Evolutionary conservation across 2,329 filamentous ascomycete genomes (phyloP), one percentile per base, ranked within the genome.

Genomic region (Aspergillus sp.): DNA sequence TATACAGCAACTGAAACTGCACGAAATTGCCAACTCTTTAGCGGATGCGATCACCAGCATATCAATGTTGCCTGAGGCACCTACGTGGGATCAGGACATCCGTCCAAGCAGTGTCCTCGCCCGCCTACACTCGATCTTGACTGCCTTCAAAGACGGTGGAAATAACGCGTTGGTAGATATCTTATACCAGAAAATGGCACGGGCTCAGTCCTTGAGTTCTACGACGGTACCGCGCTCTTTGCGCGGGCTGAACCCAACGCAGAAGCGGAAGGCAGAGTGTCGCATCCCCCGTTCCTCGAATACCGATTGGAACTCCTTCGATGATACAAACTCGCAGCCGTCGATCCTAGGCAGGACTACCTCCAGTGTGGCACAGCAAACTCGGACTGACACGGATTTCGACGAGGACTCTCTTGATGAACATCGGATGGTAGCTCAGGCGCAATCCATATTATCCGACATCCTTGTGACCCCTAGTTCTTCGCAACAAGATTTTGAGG

Each of bases 1-100:
- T 8, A 19, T 25, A 15, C 30, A 68, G 66, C 81, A 71, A 49
- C 45, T 72, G 13, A 72, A 72, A 50, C 57, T 71, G 17, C 68
- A 70, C 30, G 70, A 72, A 23, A 67, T 72, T 56, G 70, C 70
- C 19, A 69, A 62, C 57, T 72, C 69, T 1, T 64, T 72, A 38
- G 68, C 68, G 1, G 70, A 72, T 61, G 61, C 70, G 2, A 60
- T 72, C 13, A 68, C 63, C 52, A 57, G 66, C 38, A 56, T 69
- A 41, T 59, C 66, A 11, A 61, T 65, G 23, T 34, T 67, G 4
- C 64, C 66, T 5, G 30, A 47, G 2, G 54, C 54, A 34, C 54
- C 59, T 1, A 43, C 48, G 9, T 71, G 63, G 65, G 60, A 67
- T 25, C 56, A 61, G 4, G 69, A 70, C 34, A 67, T 49, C 34